These are phyloP conservation scores for Talaromyces sp. DNA, from an alignment of 2,329 filamentous ascomycete genomes.

Conservation along the genomic window DNA sequence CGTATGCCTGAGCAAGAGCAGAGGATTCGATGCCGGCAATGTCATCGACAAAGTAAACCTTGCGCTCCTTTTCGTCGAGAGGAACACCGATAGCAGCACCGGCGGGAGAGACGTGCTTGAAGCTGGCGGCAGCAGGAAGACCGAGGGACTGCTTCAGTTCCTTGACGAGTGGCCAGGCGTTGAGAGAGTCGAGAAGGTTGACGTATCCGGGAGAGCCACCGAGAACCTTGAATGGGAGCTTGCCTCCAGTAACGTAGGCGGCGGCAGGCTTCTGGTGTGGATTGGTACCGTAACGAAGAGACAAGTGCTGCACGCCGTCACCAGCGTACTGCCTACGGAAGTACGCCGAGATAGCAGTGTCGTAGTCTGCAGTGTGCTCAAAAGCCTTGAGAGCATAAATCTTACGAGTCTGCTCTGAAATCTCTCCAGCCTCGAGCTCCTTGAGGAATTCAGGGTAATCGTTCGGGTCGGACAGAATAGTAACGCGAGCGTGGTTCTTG, in stretches of 20 bases:
- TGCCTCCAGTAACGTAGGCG: slow-evolving; percentile 68
- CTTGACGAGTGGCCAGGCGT: slow-evolving; percentile 95
- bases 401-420: slow-evolving; percentile 80
- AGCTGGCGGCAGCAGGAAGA: slow-evolving; percentile 87
- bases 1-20: slow-evolving; percentile 86
- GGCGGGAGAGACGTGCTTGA: slow-evolving; percentile 98
- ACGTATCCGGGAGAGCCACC: slow-evolving; percentile 90
- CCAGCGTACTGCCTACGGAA: slow-evolving; percentile 96
- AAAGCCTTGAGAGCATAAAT: slow-evolving; percentile 95
- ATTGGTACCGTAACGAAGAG: slow-evolving; percentile 92
- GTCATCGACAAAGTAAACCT: slow-evolving; percentile 98
- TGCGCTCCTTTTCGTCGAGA: slow-evolving; percentile 80
- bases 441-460: slow-evolving; percentile 94
- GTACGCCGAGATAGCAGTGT: slow-evolving; percentile 89
- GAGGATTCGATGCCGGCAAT: slow-evolving; percentile 85
- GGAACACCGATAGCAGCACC: slow-evolving; percentile 91
- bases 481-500: slow-evolving; percentile 95
- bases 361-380: slow-evolving; percentile 96
- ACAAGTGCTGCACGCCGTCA: slow-evolving; percentile 74
- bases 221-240: slow-evolving; percentile 92
- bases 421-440: slow-evolving; percentile 80
- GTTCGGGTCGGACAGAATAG: slow-evolving; percentile 87
- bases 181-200: slow-evolving; percentile 92
- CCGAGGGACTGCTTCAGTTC: slow-evolving; percentile 87
- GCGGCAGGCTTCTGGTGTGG: slow-evolving; percentile 97